Evolutionary conservation across 495 filamentous ascomycete species (phyloP).

Genomic region (Penicillium ucsense): DNA sequence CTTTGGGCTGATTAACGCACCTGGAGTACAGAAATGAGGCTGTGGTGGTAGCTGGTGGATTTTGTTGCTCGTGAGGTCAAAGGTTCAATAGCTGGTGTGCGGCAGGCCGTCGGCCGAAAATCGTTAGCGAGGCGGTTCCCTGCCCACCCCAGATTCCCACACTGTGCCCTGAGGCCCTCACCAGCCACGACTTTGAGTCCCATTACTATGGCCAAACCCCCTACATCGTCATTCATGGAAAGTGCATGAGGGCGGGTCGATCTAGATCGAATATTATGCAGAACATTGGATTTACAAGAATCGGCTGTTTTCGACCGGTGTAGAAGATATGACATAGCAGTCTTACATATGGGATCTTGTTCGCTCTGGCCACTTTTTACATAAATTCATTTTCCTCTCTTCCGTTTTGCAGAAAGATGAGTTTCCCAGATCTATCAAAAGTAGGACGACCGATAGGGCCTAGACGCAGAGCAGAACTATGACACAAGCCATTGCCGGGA

Average conservation of each 20-base stretch:
- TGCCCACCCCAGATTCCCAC: conserved; percentile 27
- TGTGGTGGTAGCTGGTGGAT: conserved; percentile 31
- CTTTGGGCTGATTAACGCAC: conserved; percentile 25
- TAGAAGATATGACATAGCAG: no score
- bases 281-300: background rate
- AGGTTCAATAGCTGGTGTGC: conserved; percentile 34
- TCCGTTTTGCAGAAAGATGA: conserved; percentile 3
- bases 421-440: conserved; percentile 14
- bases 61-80: conserved; percentile 31
- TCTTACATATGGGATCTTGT: no score
- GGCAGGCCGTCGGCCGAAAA: conserved; percentile 35
- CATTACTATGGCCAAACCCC: background rate
- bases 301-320: no score
- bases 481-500: conserved; percentile 30
- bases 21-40: conserved; percentile 25
- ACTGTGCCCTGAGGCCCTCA: conserved; percentile 16
- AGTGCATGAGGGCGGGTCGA: background rate
- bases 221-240: background rate
- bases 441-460: conserved; percentile 13
- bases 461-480: conserved; percentile 14
- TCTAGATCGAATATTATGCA: background rate
- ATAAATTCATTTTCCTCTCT: conserved; percentile 9
- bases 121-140: conserved; percentile 40
- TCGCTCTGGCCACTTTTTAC: conserved; percentile 1
- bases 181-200: background rate